Evolutionary conservation across 441 rosid genomes (phyloP).

Genomic region (Geranium incanum): DNA sequence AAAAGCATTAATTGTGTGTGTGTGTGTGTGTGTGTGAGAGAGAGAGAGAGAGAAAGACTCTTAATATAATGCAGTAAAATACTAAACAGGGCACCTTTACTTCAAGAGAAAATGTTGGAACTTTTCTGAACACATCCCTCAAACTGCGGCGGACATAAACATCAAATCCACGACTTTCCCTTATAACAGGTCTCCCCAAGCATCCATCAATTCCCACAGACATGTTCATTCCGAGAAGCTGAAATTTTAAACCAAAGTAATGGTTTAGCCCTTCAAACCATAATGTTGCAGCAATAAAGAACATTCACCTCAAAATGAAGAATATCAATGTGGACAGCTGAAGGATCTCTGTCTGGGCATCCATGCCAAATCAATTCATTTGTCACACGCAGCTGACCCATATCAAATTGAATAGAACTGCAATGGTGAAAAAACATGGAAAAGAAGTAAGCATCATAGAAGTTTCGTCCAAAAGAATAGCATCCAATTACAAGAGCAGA

Average conservation of each 20-base stretch:
- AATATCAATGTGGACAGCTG: slow-evolving; percentile 90
- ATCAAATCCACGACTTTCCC: slow-evolving; percentile 82
- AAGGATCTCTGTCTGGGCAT: slow-evolving; percentile 71
- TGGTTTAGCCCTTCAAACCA: slow-evolving; percentile 17
- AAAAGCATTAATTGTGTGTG: neutral
- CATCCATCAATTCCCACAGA: slow-evolving; percentile 78
- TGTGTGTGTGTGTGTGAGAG: neutral
- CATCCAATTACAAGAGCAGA: slow-evolving; percentile 3
- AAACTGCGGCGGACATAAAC: slow-evolving; percentile 84
- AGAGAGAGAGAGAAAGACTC: neutral
- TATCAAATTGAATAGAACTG: slow-evolving; percentile 96
- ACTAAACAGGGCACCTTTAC: slow-evolving; percentile 52
- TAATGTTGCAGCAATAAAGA: slow-evolving; percentile 17
- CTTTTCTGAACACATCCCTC: slow-evolving; percentile 91
- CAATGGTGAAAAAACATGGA: slow-evolving; percentile 25
- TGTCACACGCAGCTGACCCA: slow-evolving; percentile 78
- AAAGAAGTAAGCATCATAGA: slow-evolving; percentile 17
- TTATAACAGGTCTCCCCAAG: slow-evolving; percentile 84
- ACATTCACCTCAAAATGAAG: slow-evolving; percentile 82
- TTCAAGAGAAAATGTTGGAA: slow-evolving; percentile 88
- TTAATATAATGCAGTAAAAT: neutral
- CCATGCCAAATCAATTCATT: slow-evolving; percentile 98
- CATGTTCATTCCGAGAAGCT: slow-evolving; percentile 97
- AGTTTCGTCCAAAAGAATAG: neutral
- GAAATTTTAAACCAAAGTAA: slow-evolving; percentile 25